phyloP scores from a whole-genome alignment of 139 green algal genomes.

The Eudorina sp. region DNA sequence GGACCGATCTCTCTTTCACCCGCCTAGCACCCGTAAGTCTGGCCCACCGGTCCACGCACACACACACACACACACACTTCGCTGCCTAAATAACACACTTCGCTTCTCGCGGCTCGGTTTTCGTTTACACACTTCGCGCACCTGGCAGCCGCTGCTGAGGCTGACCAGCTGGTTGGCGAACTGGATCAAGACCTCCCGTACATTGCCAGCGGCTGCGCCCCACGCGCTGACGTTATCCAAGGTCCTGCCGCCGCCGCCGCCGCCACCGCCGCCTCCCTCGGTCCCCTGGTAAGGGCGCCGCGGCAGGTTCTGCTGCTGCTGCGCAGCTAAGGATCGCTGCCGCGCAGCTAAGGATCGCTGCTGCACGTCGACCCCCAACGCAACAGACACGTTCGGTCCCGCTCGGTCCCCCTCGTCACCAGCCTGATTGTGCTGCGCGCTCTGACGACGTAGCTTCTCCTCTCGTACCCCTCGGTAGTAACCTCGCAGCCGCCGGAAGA shows the following conservation, averaged over 20 bases:
- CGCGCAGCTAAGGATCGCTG: too few species aligned
- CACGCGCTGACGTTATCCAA: too few species aligned
- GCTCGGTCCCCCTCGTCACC: too few species aligned
- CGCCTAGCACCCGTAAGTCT: too few species aligned
- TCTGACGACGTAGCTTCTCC: too few species aligned
- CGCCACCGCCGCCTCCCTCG: background rate
- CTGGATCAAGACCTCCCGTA: background rate
- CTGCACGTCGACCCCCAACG: too few species aligned
- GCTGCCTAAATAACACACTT: too few species aligned
- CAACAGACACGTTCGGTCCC: too few species aligned
- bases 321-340: background rate
- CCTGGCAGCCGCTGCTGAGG: slow-evolving; percentile 50
- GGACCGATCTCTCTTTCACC: too few species aligned
- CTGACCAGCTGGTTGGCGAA: slow-evolving; percentile 36
- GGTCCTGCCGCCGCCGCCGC: background rate
- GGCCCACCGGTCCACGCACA: background rate
- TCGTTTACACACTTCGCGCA: background rate
- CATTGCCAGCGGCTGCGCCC: background rate
- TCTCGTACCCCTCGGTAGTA: slow-evolving; percentile 27
- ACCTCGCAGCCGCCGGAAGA: slow-evolving; percentile 45
- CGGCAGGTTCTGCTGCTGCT: background rate
- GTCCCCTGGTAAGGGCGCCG: too few species aligned
- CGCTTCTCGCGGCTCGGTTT: too few species aligned
- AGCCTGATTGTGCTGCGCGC: too few species aligned
- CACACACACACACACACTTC: background rate